Base-by-base conservation (phyloP, 208 protist species). In the Trypanosoma platydactyli region DNA sequence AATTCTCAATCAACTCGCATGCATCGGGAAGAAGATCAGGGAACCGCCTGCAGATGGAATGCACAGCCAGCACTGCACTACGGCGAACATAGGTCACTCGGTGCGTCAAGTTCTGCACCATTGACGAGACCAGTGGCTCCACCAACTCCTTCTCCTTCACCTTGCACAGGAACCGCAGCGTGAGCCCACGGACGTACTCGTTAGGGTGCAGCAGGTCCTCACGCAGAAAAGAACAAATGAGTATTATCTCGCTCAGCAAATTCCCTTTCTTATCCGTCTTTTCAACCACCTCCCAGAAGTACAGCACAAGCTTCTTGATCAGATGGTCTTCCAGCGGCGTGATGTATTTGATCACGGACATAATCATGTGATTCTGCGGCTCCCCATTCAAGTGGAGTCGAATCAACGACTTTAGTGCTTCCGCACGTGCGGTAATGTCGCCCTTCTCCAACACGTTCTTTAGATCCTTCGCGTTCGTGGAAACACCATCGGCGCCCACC, bases 231-330 rank as follows among this genome's bases (percentile, higher is more conserved):
- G 95, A 97, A 79, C 97, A 99, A 60, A 99, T 97, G 55, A 99
- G 92, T 74, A 99, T 99, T 77, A 99, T 98, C 69, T 99, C 97
- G 22, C 83, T 92, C 41, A 97, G 85, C 25, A 99, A 84, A 52
- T 98, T 98, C 61, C 98, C 98, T 58, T 97, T 86, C 12, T 86
- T 68, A 58, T 96, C 90, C 12, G 79, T 94, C 86, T 99, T 99
- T 56, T 99, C 97, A 6, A 99, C 83, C 20, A 98, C 88, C 77
- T 99, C 98, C 87, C 92, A 99, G 77, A 98, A 99, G 72, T 99
- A 94, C 12, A 99, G 77, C 4, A 99, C 83, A 7, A 99, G 80
- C 76, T 99, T 99, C 75, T 99, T 99, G 51, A 99, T 83, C 54
- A 84, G 64, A 66, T 97, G 87, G 64, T 97, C 86, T 65, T 93